Conservation (phyloP, 345 rosid species). For the Sisymbrium irio region DNA sequence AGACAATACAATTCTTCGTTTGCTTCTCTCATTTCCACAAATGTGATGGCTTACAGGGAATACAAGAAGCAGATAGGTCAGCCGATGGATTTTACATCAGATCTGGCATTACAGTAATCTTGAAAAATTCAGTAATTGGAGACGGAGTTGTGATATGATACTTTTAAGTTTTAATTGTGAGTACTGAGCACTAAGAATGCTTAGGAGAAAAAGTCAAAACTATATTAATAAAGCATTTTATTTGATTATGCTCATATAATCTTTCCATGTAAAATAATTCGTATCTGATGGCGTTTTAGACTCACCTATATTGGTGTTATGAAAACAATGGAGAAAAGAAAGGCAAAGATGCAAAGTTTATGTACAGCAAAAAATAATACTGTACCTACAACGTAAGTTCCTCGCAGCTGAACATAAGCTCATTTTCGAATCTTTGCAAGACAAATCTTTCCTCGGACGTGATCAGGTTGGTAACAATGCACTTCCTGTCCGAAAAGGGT, state of each 20-base stretch:
- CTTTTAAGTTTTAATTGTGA: slow-evolving; percentile 21
- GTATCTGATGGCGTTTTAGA: neutral
- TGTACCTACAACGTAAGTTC: slow-evolving; percentile 40
- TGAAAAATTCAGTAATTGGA: slow-evolving; percentile 59
- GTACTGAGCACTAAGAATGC: slow-evolving; percentile 22
- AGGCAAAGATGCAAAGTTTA: slow-evolving; percentile 3
- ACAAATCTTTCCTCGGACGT: slow-evolving; percentile 76
- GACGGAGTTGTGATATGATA: slow-evolving; percentile 69
- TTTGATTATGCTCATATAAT: slow-evolving; percentile 9
- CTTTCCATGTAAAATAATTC: slow-evolving; percentile 1
- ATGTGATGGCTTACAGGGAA: slow-evolving; percentile 46
- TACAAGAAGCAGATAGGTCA: slow-evolving; percentile 88
- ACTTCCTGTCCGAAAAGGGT: slow-evolving; percentile 77
- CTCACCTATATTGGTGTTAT: neutral
- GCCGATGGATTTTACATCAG: slow-evolving; percentile 83
- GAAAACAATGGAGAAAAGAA: slow-evolving; percentile 1
- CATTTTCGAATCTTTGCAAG: slow-evolving; percentile 83
- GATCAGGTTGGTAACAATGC: slow-evolving; percentile 67
- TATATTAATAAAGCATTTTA: neutral
- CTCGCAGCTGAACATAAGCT: slow-evolving; percentile 71
- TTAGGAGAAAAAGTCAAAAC: slow-evolving; percentile 12
- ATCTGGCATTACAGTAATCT: slow-evolving; percentile 61
- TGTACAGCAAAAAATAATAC: slow-evolving; percentile 12
- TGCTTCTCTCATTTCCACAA: slow-evolving; percentile 10
- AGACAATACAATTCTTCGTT: neutral